A percentile compares a stretch with the other conserved stretches of the same genome.
These are phyloP conservation scores for Lichenothelia convexa DNA, from an alignment of 495 filamentous ascomycete genomes.

Conservation along the genomic window DNA sequence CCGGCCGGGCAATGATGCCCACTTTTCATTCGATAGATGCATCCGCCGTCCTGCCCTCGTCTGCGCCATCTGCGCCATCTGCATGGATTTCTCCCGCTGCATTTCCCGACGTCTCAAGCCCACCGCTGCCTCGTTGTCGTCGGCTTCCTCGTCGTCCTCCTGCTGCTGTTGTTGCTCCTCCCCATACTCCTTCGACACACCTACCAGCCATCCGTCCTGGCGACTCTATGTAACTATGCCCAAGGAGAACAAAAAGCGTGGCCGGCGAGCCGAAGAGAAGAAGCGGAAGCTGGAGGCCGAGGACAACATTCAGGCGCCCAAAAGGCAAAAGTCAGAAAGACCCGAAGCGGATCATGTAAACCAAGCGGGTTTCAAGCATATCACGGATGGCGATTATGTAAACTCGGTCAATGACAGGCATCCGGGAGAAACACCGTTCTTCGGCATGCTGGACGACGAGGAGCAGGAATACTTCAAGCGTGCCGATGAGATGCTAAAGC, in stretches of 20 bases:
- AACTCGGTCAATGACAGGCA: too few species aligned
- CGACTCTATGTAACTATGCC: constrained; percentile 29
- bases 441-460: constrained; percentile 70
- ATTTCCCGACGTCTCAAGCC: too few species aligned
- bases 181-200: too few species aligned
- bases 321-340: constrained; percentile 13
- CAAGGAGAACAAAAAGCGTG: constrained; percentile 47
- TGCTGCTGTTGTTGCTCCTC: too few species aligned
- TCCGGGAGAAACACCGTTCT: constrained; percentile 45
- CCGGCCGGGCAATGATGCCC: too few species aligned
- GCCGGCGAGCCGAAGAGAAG: constrained; percentile 40
- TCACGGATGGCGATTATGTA: constrained; percentile 6
- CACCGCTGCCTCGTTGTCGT: too few species aligned
- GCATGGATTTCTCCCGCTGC: too few species aligned
- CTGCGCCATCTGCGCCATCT: too few species aligned
- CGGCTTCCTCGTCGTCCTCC: too few species aligned
- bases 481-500: constrained; percentile 72
- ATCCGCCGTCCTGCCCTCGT: too few species aligned
- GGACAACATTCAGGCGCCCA: constrained; percentile 12
- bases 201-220: background rate
- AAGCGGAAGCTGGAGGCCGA: constrained; percentile 32
- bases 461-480: constrained; percentile 90
- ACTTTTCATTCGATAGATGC: too few species aligned
- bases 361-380: constrained; percentile 8
- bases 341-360: constrained; percentile 1